phyloP scores from a whole-genome alignment of 2,329 filamentous ascomycete genomes.

The Fragosphaeria purpurea region DNA sequence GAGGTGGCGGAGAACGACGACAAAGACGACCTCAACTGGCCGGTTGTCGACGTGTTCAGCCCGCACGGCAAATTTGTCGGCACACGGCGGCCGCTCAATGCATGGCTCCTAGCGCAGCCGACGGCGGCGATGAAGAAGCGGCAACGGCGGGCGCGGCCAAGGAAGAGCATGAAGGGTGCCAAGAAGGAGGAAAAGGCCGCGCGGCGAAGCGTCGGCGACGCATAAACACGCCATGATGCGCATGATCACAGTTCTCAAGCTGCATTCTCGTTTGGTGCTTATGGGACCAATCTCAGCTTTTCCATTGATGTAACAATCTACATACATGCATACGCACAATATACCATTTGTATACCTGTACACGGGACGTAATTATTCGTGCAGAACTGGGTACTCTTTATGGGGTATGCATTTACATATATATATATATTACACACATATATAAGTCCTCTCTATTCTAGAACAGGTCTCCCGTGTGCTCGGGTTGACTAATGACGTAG shows the following conservation, averaged over 20 bases:
- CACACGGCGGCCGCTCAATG: conserved; percentile 57
- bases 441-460: background rate
- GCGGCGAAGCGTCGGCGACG: background rate
- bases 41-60: conserved; percentile 72
- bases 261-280: too few species aligned
- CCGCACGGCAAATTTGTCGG: conserved; percentile 76
- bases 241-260: too few species aligned
- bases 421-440: background rate
- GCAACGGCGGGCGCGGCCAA: conserved; percentile 9
- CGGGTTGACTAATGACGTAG: conserved; percentile 7
- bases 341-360: too few species aligned
- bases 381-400: too few species aligned
- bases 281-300: too few species aligned
- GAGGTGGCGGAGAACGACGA: conserved; percentile 13
- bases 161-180: conserved; percentile 15
- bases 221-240: too few species aligned
- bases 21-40: conserved; percentile 38
- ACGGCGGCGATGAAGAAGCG: conserved; percentile 21
- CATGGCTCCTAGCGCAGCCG: conserved; percentile 54
- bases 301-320: too few species aligned
- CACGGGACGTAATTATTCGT: too few species aligned
- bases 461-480: too few species aligned
- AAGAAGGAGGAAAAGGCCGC: conserved; percentile 15
- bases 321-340: too few species aligned
- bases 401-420: background rate